Conservation (phyloP, 2,329 filamentous ascomycete species). For the Aspergillus flavus region DNA sequence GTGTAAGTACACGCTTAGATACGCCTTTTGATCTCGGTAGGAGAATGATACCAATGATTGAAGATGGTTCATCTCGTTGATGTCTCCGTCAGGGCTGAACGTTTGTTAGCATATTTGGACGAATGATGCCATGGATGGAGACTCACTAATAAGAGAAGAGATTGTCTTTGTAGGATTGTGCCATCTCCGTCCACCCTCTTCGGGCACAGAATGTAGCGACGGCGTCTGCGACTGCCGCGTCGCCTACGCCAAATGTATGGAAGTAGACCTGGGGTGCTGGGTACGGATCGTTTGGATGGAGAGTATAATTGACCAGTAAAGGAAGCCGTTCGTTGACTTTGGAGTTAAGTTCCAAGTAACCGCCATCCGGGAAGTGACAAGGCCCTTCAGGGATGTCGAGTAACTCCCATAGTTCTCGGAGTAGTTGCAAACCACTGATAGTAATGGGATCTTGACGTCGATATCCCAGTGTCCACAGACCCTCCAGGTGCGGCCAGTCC, state of each 20-base stretch:
- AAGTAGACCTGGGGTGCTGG: slow-evolving; percentile 23
- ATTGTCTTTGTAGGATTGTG: slow-evolving; percentile 13
- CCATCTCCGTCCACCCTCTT: slow-evolving; percentile 13
- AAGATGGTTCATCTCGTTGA: slow-evolving; percentile 7
- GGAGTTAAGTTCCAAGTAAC: slow-evolving; percentile 2
- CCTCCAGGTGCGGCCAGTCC: slow-evolving; percentile 6
- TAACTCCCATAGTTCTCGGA: slow-evolving; percentile 20
- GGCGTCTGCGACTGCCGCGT: slow-evolving; percentile 14
- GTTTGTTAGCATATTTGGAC: not conserved
- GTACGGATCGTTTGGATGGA: slow-evolving; percentile 12
- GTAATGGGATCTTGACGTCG: slow-evolving; percentile 1
- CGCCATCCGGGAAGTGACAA: not conserved
- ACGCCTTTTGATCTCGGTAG: slow-evolving; percentile 9
- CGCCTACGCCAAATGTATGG: slow-evolving; percentile 18
- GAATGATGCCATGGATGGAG: not conserved
- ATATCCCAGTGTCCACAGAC: slow-evolving; percentile 20
- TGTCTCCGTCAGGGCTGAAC: slow-evolving; percentile 9
- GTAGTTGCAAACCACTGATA: slow-evolving; percentile 11
- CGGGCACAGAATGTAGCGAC: slow-evolving; percentile 18
- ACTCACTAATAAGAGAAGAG: slow-evolving; percentile 20
- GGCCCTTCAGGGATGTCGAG: slow-evolving; percentile 10
- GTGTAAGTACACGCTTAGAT: slow-evolving; percentile 15
- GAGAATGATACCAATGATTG: slow-evolving; percentile 17
- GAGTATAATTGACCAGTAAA: slow-evolving; percentile 18
- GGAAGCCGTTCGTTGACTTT: slow-evolving; percentile 14